Conservation (phyloP, 352 stramenopile genomes). For the Pythium dissotocum region DNA sequence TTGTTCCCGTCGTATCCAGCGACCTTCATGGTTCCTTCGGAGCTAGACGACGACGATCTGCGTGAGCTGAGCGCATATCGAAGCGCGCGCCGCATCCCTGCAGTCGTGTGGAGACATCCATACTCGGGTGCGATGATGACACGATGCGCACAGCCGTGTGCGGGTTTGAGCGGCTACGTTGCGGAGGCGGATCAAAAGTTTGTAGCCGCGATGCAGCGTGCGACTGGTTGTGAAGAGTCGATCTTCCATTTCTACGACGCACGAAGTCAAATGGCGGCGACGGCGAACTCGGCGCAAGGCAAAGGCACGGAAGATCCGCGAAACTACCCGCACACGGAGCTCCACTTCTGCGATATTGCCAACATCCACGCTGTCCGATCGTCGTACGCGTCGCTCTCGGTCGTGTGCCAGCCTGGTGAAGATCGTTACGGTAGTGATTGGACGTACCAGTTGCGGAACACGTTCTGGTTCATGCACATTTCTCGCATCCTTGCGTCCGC, state of each 20-base stretch:
- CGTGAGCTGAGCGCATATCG: conserved; percentile 90
- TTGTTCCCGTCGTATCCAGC: conserved; percentile 95
- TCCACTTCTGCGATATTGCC: conserved; percentile 98
- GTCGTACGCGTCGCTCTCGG: conserved; percentile 77
- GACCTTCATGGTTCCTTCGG: conserved; percentile 91
- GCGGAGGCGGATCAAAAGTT: conserved; percentile 82
- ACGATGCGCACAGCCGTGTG: conserved; percentile 83
- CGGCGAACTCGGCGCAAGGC: conserved; percentile 81
- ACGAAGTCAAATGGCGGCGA: conserved; percentile 81
- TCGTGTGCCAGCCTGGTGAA: conserved; percentile 74
- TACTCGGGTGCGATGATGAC: conserved; percentile 89
- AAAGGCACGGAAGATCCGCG: conserved; percentile 91
- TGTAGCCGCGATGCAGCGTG: conserved; percentile 67
- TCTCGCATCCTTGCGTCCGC: conserved; percentile 94
- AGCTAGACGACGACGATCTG: conserved; percentile 91
- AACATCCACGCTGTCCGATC: conserved; percentile 99
- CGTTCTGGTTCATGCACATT: conserved; percentile 97
- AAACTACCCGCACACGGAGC: conserved; percentile 94
- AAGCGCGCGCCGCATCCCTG: conserved; percentile 92
- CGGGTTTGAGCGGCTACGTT: conserved; percentile 81
- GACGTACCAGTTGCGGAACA: conserved; percentile 91
- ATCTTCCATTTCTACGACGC: conserved; percentile 89
- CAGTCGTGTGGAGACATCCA: conserved; percentile 92
- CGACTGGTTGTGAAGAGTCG: conserved; percentile 60
- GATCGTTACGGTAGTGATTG: conserved; percentile 82